phyloP scores from a whole-genome alignment of 139 green algal species.

The Picochlorum sp. region DNA sequence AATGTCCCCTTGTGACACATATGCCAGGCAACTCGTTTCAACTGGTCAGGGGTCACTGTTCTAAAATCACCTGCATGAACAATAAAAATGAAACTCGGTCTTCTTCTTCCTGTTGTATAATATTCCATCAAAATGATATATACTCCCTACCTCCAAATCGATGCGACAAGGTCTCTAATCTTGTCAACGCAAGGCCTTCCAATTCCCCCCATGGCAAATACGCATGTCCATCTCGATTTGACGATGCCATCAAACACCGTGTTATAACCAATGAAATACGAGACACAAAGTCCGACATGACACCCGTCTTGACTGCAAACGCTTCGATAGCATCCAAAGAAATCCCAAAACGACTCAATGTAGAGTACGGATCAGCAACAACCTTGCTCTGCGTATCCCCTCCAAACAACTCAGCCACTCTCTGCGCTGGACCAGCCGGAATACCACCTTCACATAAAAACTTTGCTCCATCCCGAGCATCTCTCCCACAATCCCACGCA shows the following conservation, averaged over 20 bases:
- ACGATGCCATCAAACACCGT: constrained; percentile 19
- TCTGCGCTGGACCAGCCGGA: constrained; percentile 16
- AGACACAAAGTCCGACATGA: constrained; percentile 20
- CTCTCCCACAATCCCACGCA: constrained; percentile 23
- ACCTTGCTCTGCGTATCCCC: neutral
- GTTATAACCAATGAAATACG: constrained; percentile 21
- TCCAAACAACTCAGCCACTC: constrained; percentile 5
- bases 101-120: too few species aligned
- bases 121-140: too few species aligned
- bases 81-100: too few species aligned
- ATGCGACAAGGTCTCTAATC: neutral
- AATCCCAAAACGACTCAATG: constrained; percentile 13
- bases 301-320: constrained; percentile 23
- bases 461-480: constrained; percentile 1
- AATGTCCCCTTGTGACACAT: neutral
- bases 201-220: constrained; percentile 39
- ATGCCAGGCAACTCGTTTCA: neutral
- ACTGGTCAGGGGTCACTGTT: neutral
- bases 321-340: constrained; percentile 20
- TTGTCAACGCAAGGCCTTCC: neutral
- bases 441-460: constrained; percentile 18
- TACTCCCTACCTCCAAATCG: too few species aligned
- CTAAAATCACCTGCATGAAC: neutral
- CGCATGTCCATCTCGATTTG: constrained; percentile 29
- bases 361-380: constrained; percentile 13